Evolutionary conservation across 345 rosid species (phyloP), one percentile per base, ranked within the genome.

Genomic region (Firmiana major): DNA sequence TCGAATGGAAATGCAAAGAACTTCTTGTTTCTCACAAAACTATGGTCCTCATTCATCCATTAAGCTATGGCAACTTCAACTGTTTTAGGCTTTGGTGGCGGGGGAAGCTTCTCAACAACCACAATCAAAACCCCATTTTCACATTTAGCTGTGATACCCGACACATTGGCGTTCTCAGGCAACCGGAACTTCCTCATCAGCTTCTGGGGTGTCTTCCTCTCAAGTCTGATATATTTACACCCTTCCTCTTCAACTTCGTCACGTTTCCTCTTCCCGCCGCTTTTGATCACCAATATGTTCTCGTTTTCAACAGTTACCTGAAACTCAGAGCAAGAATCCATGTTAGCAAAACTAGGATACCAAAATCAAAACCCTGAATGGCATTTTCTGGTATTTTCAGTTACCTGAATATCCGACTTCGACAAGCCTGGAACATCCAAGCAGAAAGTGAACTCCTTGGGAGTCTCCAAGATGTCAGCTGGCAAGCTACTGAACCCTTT

Each of bases 401-500:
- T 49, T 83, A 90, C 94, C 94, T 88, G 93, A 28, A 94, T 79
- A 46, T 92, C 96, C 1, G 94, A 85, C 58, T 90, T 90, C 60
- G 94, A 82, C 57, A 87, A 51, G 71, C 98, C 98, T 3, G 98
- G 96, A 2, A 89, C 89, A 69, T 92, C 97, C 38, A 91, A 46
- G 78, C 82, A 83, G 81, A 94, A 90, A n/a, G 88, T 70, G 73
- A 87, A 92, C 31, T 89, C 92, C 69, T 88, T 88, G 6, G 89
- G 68, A 26, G 90, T 77, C 38, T 94, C 93, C 46, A 94, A 40
- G 36, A 94, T 86, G 63, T 94, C 98, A 1, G 72, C 86, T 0
- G 93, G 94, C 48, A 87, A 75, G 45, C 70, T 82, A 17, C 82
- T 73, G 4, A n/a, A 72, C 31, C 81, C 86, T 36, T 79, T 86